Conservation (phyloP, 305 asterid genomes). For the Fraxinus albicans region DNA sequence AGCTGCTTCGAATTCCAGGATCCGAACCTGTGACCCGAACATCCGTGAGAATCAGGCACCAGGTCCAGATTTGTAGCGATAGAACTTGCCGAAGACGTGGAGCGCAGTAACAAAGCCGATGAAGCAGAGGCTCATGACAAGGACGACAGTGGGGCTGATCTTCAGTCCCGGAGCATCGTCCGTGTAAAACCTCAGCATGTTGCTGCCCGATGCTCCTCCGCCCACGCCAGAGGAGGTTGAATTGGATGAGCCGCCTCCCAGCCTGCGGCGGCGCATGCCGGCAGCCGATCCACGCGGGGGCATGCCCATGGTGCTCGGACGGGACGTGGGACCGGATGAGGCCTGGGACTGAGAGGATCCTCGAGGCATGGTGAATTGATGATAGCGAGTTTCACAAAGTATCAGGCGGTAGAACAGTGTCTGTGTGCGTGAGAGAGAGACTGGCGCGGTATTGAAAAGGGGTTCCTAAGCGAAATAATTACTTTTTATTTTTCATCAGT, state of each 20-base stretch:
- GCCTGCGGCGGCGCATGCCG: slow-evolving; percentile 68
- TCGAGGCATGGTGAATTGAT: slow-evolving; percentile 40
- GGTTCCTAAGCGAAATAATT: not conserved
- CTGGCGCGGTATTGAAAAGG: not conserved
- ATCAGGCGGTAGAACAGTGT: not conserved
- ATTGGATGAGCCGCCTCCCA: slow-evolving; percentile 32
- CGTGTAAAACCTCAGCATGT: slow-evolving; percentile 75
- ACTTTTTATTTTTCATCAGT: no score
- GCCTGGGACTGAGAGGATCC: slow-evolving; percentile 69
- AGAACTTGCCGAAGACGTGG: slow-evolving; percentile 67
- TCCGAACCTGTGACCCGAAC: slow-evolving; percentile 4
- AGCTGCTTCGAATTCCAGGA: slow-evolving; percentile 6
- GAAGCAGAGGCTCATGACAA: slow-evolving; percentile 72
- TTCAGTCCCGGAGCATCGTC: slow-evolving; percentile 76
- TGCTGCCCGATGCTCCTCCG: slow-evolving; percentile 39
- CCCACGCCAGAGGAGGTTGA: slow-evolving; percentile 19
- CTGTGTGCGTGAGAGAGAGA: not conserved
- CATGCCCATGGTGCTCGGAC: slow-evolving; percentile 44
- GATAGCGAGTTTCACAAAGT: not conserved
- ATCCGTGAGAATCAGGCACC: slow-evolving; percentile 27
- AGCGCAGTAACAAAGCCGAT: slow-evolving; percentile 71
- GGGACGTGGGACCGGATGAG: slow-evolving; percentile 44
- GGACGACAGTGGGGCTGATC: slow-evolving; percentile 71
- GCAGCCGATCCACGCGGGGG: slow-evolving; percentile 71
- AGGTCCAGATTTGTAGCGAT: slow-evolving; percentile 47